These are phyloP conservation scores for Yamadazyma olivae DNA, from an alignment of 805 yeast species.

Conservation along the genomic window DNA sequence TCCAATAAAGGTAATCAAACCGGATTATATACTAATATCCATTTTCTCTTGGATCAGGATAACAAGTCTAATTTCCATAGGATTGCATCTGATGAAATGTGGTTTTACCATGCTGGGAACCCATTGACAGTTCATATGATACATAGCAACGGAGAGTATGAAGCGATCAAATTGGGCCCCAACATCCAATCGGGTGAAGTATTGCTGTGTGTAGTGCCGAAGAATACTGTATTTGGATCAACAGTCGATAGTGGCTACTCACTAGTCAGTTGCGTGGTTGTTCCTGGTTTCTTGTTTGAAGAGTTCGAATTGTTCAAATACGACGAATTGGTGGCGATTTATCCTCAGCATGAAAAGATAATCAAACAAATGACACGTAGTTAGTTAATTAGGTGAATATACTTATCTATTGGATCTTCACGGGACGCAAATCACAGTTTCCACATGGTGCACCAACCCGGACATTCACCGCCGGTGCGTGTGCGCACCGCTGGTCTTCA, in stretches of 20 bases:
- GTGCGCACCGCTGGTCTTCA: neutral
- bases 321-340: constrained; percentile 13
- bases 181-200: constrained; percentile 15
- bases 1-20: constrained; percentile 20
- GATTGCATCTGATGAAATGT: constrained; percentile 20
- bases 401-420: too few species aligned
- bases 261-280: constrained; percentile 21
- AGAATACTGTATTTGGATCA: constrained; percentile 20
- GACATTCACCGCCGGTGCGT: neutral
- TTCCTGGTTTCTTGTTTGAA: constrained; percentile 22
- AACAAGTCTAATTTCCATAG: constrained; percentile 20
- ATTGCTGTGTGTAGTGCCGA: constrained; percentile 19
- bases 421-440: too few species aligned
- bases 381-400: too few species aligned
- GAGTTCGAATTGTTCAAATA: constrained; percentile 18
- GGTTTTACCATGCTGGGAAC: constrained; percentile 21
- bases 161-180: constrained; percentile 14
- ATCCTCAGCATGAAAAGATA: constrained; percentile 17
- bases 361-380: constrained; percentile 15
- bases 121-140: constrained; percentile 22
- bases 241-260: constrained; percentile 18
- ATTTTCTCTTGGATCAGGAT: constrained; percentile 17
- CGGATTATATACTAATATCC: constrained; percentile 20
- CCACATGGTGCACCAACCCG: too few species aligned
- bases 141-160: constrained; percentile 17